Base-by-base conservation (phyloP, 495 filamentous ascomycete species). In the Lepidopterella palustris region DNA sequence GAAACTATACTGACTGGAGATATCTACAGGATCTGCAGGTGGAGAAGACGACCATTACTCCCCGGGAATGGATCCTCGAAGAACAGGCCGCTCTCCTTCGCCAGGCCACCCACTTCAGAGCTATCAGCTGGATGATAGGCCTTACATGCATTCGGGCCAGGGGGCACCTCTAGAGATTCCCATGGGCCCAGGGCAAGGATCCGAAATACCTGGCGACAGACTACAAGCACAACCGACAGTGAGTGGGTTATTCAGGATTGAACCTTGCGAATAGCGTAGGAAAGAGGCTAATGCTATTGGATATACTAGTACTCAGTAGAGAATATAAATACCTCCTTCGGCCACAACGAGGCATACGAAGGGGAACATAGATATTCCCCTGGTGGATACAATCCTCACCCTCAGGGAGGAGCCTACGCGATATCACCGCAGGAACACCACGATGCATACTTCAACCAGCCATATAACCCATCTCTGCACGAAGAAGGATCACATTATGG, bases 391-490 rank as follows among this genome's bases (percentile, higher is more conserved):
- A 59, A 74, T 35, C 75, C 74, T 68, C 65, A 73, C 66, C 58
- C 84, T 80, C 69, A 71, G 66, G 42, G 72, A 28, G 72, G 80
- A 57, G 87, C 90, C 25, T 95, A 92, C 70, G 74, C 83, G 5
- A 72, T 97, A 32, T 83, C 89, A 58, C 91, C 92, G 11, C 82
- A 90, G 70, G 84, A 83, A 39, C 90, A 95, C 64, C 89, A 92
- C 66, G 89, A 96, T 72, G 81, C 85, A 45, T 95, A 96, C 74
- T 93, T 87, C 68, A 87, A 84, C 54, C 85, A 84, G 66, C 87
- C 88, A 4, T 93, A 96, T 72, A 78, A 90, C 59, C 87, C 89
- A 3, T 79, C 82, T 5, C 73, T 77, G 0, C 77, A 81, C 39
- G 85, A 89, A 20, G 80, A 80, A 52, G 81, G 82, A 11, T 71